Evolutionary conservation across 495 filamentous ascomycete genomes (phyloP).

Genomic region (Letharia lupina): DNA sequence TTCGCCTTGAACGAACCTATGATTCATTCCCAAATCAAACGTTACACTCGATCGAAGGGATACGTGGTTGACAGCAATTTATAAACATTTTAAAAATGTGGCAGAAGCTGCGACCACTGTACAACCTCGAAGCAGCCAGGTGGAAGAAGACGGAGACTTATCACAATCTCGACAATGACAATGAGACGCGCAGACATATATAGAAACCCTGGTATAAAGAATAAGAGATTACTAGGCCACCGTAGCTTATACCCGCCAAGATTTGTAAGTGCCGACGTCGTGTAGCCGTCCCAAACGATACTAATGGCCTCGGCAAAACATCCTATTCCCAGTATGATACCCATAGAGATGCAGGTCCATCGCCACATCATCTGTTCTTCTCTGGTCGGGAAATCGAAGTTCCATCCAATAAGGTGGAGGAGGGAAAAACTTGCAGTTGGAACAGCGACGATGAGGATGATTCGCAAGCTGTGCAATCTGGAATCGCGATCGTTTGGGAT

Average conservation of each 20-base stretch:
- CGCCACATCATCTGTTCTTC: conserved; percentile 32
- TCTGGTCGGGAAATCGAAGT: conserved; percentile 34
- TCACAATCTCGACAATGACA: conserved; percentile 18
- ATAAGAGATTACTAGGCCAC: conserved; percentile 22
- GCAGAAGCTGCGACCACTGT: conserved; percentile 21
- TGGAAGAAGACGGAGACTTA: conserved; percentile 21
- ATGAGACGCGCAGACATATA: conserved; percentile 21
- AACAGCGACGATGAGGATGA: conserved; percentile 14
- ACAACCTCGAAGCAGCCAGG: conserved; percentile 20
- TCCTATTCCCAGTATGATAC: conserved; percentile 8
- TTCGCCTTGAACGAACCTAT: background rate
- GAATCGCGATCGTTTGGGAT: conserved; percentile 27
- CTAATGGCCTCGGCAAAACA: conserved; percentile 14
- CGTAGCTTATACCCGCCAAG: conserved; percentile 21
- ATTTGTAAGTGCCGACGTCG: conserved; percentile 12
- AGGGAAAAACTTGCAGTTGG: conserved; percentile 25
- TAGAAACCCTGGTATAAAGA: conserved; percentile 19
- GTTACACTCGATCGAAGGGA: background rate
- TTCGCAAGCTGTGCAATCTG: conserved; percentile 11
- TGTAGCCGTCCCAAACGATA: conserved; percentile 15
- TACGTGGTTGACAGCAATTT: background rate
- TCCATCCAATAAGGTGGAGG: conserved; percentile 33
- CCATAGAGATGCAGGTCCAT: conserved; percentile 9
- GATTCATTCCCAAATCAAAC: background rate
- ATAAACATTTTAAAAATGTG: conserved; percentile 20